A percentile compares a stretch with the other conserved stretches of the same genome.
Evolutionary conservation across 768 basidiomycete genomes (phyloP).

Genomic region (Gymnopilus junonius): DNA sequence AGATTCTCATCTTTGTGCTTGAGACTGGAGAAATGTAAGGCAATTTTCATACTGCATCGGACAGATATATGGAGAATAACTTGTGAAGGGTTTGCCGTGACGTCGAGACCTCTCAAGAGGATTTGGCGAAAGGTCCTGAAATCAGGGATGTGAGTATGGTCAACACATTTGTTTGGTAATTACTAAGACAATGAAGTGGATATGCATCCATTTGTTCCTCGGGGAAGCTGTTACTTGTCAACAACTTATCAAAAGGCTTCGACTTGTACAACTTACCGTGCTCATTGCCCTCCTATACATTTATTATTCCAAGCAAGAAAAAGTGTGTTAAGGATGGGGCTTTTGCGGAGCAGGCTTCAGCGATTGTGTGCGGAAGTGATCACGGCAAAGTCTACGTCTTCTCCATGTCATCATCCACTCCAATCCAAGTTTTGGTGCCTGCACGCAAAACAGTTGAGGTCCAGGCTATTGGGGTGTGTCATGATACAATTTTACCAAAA

Average conservation of each 20-base stretch:
- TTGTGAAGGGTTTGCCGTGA: slow-evolving; percentile 13
- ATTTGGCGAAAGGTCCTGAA: slow-evolving; percentile 16
- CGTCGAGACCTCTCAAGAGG: slow-evolving; percentile 9
- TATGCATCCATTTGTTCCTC: slow-evolving; percentile 3
- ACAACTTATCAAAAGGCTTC: slow-evolving; percentile 14
- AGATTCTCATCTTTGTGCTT: slow-evolving; percentile 9
- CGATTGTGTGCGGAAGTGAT: slow-evolving; percentile 12
- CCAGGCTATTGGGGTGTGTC: slow-evolving; percentile 11
- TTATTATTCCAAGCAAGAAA: background rate
- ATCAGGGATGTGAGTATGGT: slow-evolving; percentile 10
- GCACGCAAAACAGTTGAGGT: background rate
- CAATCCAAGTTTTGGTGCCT: slow-evolving; percentile 7
- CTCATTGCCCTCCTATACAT: slow-evolving; percentile 8
- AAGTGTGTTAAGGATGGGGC: slow-evolving; percentile 8
- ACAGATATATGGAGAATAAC: background rate
- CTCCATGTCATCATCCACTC: background rate
- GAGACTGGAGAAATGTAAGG: slow-evolving; percentile 15
- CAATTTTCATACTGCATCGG: background rate
- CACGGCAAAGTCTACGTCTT: slow-evolving; percentile 16
- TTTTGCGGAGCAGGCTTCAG: background rate
- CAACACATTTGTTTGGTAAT: background rate
- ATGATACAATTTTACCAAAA: background rate
- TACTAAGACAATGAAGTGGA: background rate
- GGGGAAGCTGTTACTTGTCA: slow-evolving; percentile 9
- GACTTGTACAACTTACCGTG: slow-evolving; percentile 11